Evolutionary conservation across 163 green algal genomes (phyloP).

Genomic region (Chlamydomonas reinhardtii): DNA sequence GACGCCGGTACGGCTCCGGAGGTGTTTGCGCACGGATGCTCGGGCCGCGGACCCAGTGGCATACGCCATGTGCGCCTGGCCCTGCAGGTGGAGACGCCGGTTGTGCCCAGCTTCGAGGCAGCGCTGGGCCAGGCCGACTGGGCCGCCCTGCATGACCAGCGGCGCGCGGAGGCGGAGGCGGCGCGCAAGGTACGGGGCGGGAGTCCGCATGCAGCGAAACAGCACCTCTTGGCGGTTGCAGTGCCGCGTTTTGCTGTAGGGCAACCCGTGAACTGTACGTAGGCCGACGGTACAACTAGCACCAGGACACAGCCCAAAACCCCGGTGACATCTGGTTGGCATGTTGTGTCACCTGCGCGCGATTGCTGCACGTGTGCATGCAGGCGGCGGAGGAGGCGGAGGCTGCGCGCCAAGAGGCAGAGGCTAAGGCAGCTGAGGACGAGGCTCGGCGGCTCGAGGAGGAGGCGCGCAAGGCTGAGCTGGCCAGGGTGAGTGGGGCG

Average conservation of each 20-base stretch:
- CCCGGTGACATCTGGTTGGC: too few species aligned
- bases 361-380: too few species aligned
- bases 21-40: too few species aligned
- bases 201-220: slow-evolving; percentile 21
- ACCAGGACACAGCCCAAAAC: too few species aligned
- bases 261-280: too few species aligned
- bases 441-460: slow-evolving; percentile 15
- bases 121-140: slow-evolving; percentile 47
- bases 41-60: too few species aligned
- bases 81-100: slow-evolving; percentile 52
- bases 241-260: too few species aligned
- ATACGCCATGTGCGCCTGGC: too few species aligned
- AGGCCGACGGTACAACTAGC: too few species aligned
- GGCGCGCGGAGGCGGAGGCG: slow-evolving; percentile 8
- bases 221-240: too few species aligned
- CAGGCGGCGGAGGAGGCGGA: slow-evolving; percentile 47
- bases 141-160: slow-evolving; percentile 42
- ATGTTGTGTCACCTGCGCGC: neutral
- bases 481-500: slow-evolving; percentile 35
- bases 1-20: neutral
- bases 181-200: slow-evolving; percentile 26
- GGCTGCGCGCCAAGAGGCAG: neutral
- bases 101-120: slow-evolving; percentile 40
- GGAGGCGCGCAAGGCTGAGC: slow-evolving; percentile 26
- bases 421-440: slow-evolving; percentile 12